These are phyloP conservation scores for Stagonosporopsis rhizophila DNA, from an alignment of 2,329 filamentous ascomycete species.

Conservation along the genomic window DNA sequence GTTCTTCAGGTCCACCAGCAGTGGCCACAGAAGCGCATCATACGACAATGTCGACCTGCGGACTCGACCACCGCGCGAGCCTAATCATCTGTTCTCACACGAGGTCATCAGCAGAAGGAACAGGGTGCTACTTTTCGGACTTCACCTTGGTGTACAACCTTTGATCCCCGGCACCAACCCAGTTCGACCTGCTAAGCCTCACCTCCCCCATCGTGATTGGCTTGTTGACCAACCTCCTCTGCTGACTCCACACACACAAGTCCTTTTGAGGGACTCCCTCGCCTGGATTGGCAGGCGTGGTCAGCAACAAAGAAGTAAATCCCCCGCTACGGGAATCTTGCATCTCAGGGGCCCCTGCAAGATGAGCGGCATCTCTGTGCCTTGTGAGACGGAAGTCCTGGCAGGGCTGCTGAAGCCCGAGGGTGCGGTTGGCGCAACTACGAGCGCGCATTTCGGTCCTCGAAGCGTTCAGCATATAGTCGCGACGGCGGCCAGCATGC, in stretches of 20 bases:
- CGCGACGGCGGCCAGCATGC: slow-evolving; percentile 8
- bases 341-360: slow-evolving; percentile 16
- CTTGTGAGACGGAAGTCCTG: slow-evolving; percentile 17
- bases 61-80: slow-evolving; percentile 10
- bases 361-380: slow-evolving; percentile 7
- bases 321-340: slow-evolving; percentile 12
- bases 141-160: slow-evolving; percentile 11
- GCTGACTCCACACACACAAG: slow-evolving; percentile 13
- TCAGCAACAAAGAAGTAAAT: slow-evolving; percentile 18
- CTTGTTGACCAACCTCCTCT: background rate
- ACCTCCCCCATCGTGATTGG: slow-evolving; percentile 5
- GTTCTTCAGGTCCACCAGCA: background rate
- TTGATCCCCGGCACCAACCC: slow-evolving; percentile 18
- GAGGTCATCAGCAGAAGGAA: background rate
- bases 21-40: background rate
- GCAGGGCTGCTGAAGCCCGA: slow-evolving; percentile 21
- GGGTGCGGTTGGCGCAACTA: slow-evolving; percentile 18
- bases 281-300: slow-evolving; percentile 4
- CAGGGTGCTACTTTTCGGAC: slow-evolving; percentile 11
- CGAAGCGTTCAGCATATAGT: slow-evolving; percentile 16
- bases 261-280: background rate
- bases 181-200: slow-evolving; percentile 16
- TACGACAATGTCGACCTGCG: slow-evolving; percentile 1
- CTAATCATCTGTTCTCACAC: background rate
- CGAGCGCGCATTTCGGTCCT: slow-evolving; percentile 15